These are phyloP conservation scores for Saccharomycodes ludwigii DNA, from an alignment of 805 yeast species.

Conservation along the genomic window DNA sequence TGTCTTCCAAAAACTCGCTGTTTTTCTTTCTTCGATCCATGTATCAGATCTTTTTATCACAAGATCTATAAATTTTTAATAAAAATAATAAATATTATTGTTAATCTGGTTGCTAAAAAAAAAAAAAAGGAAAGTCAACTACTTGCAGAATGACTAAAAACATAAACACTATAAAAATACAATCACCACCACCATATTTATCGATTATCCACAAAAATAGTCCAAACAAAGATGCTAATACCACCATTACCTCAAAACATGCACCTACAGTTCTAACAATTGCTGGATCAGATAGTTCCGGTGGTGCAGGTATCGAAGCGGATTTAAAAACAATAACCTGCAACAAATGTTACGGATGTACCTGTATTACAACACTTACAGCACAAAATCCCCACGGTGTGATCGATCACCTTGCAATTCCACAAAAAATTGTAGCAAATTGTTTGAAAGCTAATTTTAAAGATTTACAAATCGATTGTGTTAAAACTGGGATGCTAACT, in stretches of 20 bases:
- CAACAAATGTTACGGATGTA: slow-evolving; percentile 63
- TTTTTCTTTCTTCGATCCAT: no score
- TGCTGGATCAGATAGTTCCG: slow-evolving; percentile 77
- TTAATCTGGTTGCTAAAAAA: no score
- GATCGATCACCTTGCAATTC: slow-evolving; percentile 28
- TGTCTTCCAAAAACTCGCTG: no score
- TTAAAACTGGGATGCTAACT: slow-evolving; percentile 74
- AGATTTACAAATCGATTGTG: slow-evolving; percentile 52
- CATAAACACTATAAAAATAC: slow-evolving; percentile 13
- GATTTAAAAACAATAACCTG: slow-evolving; percentile 71
- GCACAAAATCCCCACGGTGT: slow-evolving; percentile 55
- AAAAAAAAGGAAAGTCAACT: no score
- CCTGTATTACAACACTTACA: slow-evolving; percentile 69
- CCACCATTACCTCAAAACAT: no score
- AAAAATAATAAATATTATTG: no score
- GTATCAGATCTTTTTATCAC: no score
- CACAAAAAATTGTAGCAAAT: slow-evolving; percentile 30
- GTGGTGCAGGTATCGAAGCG: slow-evolving; percentile 90
- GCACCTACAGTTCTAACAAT: slow-evolving; percentile 31
- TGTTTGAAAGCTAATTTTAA: slow-evolving; percentile 42
- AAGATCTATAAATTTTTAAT: no score
- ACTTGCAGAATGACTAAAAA: no score
- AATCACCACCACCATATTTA: slow-evolving; percentile 22
- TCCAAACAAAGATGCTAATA: no score
- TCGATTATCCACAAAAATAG: no score